These are phyloP conservation scores for Penstemon eatonii DNA, from an alignment of 257 asterid genomes.

Conservation along the genomic window DNA sequence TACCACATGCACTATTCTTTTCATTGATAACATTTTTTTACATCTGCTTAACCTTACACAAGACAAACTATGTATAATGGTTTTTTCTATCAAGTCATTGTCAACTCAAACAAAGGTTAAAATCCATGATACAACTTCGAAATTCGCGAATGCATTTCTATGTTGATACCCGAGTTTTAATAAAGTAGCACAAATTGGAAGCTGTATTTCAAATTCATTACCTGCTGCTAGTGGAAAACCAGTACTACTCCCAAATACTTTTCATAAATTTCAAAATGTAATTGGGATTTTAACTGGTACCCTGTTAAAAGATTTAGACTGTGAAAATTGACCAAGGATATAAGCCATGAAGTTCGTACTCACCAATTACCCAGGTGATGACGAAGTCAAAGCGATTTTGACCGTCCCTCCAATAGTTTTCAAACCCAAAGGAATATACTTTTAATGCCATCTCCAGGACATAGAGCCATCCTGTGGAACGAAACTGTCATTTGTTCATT, in stretches of 20 bases:
- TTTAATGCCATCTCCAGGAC: conserved; percentile 88
- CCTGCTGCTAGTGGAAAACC: conserved; percentile 9
- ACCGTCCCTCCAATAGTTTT: conserved; percentile 97
- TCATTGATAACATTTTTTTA: background rate
- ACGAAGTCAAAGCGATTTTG: conserved; percentile 92
- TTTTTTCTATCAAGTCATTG: background rate
- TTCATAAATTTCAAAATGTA: background rate
- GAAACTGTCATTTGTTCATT: conserved; percentile 29
- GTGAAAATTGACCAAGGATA: background rate
- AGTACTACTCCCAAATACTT: conserved; percentile 8
- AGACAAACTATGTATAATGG: conserved; percentile 12
- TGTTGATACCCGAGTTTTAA: background rate
- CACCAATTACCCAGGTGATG: conserved; percentile 95
- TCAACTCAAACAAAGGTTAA: background rate
- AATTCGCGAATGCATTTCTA: background rate
- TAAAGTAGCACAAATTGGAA: conserved; percentile 20
- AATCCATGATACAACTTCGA: background rate
- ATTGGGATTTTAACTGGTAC: background rate
- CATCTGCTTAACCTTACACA: background rate
- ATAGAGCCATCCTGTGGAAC: conserved; percentile 87
- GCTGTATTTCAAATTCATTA: conserved; percentile 19
- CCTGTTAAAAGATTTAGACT: background rate
- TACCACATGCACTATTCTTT: background rate
- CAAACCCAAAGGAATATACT: conserved; percentile 79
- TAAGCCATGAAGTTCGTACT: conserved; percentile 22